Evolutionary conservation across 495 filamentous ascomycete genomes (phyloP).

Genomic region (Hyaloscypha bicolor): DNA sequence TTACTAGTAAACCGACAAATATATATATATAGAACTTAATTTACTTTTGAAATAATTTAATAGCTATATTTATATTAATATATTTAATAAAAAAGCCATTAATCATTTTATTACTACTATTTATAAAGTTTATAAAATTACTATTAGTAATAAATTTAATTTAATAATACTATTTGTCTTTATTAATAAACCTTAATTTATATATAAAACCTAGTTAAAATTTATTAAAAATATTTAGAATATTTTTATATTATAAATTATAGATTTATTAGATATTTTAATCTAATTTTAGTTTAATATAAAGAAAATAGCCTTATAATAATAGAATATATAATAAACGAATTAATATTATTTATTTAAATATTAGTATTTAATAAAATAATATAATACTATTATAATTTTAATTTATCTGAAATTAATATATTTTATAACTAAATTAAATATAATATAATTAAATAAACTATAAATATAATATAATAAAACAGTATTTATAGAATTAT

Average conservation of each 20-base stretch:
- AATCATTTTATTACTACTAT: conserved; percentile 29
- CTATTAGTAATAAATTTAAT: conserved; percentile 31
- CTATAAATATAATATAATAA: conserved; percentile 28
- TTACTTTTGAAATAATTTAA: conserved; percentile 31
- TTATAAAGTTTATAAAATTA: conserved; percentile 32
- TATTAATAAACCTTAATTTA: conserved; percentile 35
- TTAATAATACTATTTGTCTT: conserved; percentile 31
- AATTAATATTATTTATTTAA: conserved; percentile 28
- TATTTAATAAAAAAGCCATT: conserved; percentile 30
- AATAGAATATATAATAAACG: conserved; percentile 36
- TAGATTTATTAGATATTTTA: conserved; percentile 26
- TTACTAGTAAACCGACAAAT: too few relatives aligned
- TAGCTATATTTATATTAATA: conserved; percentile 32
- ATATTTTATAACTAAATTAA: conserved; percentile 29
- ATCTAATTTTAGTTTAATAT: conserved; percentile 31
- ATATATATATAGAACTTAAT: conserved; percentile 32
- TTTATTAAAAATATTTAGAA: conserved; percentile 19
- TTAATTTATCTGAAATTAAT: conserved; percentile 33
- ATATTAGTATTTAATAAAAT: conserved; percentile 30
- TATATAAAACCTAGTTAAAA: conserved; percentile 28
- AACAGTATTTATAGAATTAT: conserved; percentile 26
- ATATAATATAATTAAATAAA: conserved; percentile 35
- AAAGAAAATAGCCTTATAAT: conserved; percentile 27
- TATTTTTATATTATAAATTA: conserved; percentile 30
- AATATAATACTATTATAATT: conserved; percentile 32